Evolutionary conservation across 2,329 filamentous ascomycete genomes (phyloP).

Genomic region (Phialocephala subalpina): DNA sequence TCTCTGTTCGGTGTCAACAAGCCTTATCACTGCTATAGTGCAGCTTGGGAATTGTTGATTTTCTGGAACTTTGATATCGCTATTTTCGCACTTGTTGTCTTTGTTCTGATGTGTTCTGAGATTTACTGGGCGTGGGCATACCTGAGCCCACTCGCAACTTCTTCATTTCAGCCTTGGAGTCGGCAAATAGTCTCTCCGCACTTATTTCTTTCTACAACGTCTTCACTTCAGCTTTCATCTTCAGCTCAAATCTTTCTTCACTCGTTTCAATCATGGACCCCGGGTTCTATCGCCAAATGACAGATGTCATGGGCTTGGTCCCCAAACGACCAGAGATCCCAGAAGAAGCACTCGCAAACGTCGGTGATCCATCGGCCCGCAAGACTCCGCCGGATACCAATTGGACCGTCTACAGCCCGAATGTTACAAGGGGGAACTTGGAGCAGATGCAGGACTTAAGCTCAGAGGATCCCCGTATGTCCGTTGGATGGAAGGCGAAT

Average conservation of each 20-base stretch:
- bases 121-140: background rate
- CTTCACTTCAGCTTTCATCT: no score
- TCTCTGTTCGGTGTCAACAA: background rate
- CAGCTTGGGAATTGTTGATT: background rate
- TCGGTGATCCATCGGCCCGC: background rate
- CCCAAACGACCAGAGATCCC: slow-evolving; percentile 6
- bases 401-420: slow-evolving; percentile 33
- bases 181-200: slow-evolving; percentile 5
- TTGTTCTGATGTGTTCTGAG: background rate
- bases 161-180: slow-evolving; percentile 3
- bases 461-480: slow-evolving; percentile 16
- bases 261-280: slow-evolving; percentile 16
- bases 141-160: background rate
- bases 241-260: background rate
- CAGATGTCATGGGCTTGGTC: background rate
- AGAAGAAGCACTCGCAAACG: slow-evolving; percentile 4
- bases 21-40: background rate
- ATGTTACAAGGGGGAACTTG: slow-evolving; percentile 26
- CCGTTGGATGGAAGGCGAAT: slow-evolving; percentile 20
- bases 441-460: slow-evolving; percentile 8
- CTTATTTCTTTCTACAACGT: background rate
- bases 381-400: slow-evolving; percentile 17
- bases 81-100: background rate
- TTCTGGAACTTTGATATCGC: no score
- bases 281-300: slow-evolving; percentile 14